Evolutionary conservation across 148 eudicot genomes (phyloP), one percentile per base, ranked within the genome.

Genomic region (Oxyria digyna): DNA sequence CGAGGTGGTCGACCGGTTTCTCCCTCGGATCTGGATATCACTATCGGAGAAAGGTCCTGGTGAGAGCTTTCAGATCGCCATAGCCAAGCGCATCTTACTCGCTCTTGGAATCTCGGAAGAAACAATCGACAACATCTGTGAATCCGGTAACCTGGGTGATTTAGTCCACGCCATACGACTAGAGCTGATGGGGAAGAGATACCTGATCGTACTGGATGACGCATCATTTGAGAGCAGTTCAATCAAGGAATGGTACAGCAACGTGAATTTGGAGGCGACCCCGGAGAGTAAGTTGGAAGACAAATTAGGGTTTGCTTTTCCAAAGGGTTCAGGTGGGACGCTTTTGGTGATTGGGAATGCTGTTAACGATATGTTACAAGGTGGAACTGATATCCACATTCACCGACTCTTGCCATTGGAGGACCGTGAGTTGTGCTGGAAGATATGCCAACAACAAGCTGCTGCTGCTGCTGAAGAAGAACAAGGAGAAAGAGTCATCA

Each of bases 11-110:
- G 18, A 9, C 4, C 57, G 35, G 26, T 74, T 67, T 17, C 6
- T 24, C 2, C 33, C 32, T 2, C 43, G 64, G 65, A 69, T 69
- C 59, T 74, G 76, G 72, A 63, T 74, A 8, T 57, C 68, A 13
- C 18, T 65, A 17, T 33, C 67, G 68, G 68, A 42, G 68, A 43
- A 18, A 5, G 24, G 37, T 40, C 42, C 6, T 15, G 35, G 0
- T 37, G 14, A 40, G 15, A 20, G 43, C 43, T 33, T 65, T 8
- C 14, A 23, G 45, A 65, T 65, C 68, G 43, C 45, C 68, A 65
- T 65, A 11, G 68, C 68, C 14, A 37, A 18, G 15, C 42, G 68
- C 24, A 65, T 65, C 43, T 23, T 65, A n/a, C 27, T 33, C 45
- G 42, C 68, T 65, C 68, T 65, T 37, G 68, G 68, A 65, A 21